Evolutionary conservation across 352 stramenopile genomes (phyloP), one percentile per base, ranked within the genome.

Genomic region (Globisporangium okanoganense): DNA sequence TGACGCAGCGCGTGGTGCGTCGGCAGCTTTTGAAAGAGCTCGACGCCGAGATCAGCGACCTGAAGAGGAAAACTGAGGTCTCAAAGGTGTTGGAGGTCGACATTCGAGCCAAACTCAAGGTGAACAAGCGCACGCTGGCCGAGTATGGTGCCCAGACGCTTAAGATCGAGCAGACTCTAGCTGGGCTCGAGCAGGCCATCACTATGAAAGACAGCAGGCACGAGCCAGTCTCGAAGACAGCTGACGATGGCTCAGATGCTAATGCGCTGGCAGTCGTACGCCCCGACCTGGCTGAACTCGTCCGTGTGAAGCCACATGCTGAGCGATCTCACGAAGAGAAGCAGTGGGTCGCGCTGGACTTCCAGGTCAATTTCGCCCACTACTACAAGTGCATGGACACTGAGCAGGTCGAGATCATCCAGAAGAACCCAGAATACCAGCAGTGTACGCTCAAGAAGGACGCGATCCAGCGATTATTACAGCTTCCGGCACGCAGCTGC

Each of bases 291-390:
- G 67, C 65, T 8, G 73, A 89, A 24, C 67, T 49, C 18, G 70
- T 87, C 16, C 75, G 85, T 0, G 43, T 56, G 13, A 94, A 88
- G 55, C 73, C 66, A 16, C 77, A 91, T 43, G 38, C 14, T 0
- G 60, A 83, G 20, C 76, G 81, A 16, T 67, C 75, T 0, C 22
- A 35, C 0, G 82, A 90, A 43, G 82, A 94, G 51, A 92, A 87
- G 45, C 58, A 65, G 7, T 94, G 85, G 85, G 67, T 94, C 1
- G 56, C 64, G 0, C 47, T 94, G 38, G 85, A 94, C 59, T 89
- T 90, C 36, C 44, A 70, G 45, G 45, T 79, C 1, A 78, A 86
- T 40, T 82, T 85, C 20, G 75, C 79, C 13, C 73, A 78, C 51
- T 94, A 92, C 55, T 88, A 90, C 69, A 88, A 90, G 50, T 58